phyloP scores from a whole-genome alignment of 208 protist species.

The Acanthamoeba sp. region DNA sequence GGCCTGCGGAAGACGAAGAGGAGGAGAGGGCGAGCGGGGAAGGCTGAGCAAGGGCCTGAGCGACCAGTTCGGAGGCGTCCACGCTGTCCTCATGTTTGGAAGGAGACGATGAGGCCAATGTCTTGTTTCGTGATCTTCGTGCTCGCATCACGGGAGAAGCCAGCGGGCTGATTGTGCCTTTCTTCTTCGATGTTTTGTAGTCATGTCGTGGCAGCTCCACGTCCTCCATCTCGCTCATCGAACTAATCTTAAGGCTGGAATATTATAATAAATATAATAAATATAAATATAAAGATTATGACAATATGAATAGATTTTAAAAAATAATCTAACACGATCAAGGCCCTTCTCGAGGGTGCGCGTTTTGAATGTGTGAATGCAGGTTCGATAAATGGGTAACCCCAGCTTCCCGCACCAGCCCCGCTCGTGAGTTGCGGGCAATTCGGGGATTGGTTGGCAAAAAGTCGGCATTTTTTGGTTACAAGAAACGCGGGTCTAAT shows the following conservation, averaged over 20 bases:
- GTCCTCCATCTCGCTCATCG: neutral
- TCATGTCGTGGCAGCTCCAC: neutral
- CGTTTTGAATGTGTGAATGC: no score
- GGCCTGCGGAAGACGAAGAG: neutral
- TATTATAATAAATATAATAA: neutral
- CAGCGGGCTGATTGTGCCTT: neutral
- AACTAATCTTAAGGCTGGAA: neutral
- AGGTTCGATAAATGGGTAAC: no score
- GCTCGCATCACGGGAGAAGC: neutral
- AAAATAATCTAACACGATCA: neutral
- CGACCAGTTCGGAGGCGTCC: neutral
- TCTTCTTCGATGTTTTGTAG: neutral
- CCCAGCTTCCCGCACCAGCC: no score
- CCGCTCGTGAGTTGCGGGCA: no score
- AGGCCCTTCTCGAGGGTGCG: no score
- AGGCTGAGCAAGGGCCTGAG: neutral
- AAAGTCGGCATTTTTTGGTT: no score
- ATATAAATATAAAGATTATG: neutral
- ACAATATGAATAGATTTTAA: neutral
- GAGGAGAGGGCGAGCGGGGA: neutral
- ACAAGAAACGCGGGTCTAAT: no score
- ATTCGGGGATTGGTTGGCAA: no score
- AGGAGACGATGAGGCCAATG: neutral
- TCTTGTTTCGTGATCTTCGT: constrained; percentile 11
- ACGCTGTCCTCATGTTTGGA: neutral